Conservation (phyloP, 352 stramenopile genomes). For the Aphanomyces invadans region DNA sequence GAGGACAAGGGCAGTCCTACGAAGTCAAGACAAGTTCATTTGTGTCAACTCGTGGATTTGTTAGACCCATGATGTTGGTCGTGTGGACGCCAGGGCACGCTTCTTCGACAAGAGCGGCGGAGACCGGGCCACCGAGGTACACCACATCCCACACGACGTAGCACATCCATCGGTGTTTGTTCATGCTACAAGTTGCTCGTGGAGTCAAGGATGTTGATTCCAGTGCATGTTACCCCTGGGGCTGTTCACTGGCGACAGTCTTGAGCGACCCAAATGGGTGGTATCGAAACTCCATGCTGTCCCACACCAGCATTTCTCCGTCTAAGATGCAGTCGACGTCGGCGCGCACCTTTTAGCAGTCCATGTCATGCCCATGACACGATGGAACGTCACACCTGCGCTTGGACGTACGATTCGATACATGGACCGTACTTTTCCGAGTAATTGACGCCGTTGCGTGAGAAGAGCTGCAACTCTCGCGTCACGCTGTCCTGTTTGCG, state of each 20-base stretch:
- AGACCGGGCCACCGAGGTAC: constrained; percentile 42
- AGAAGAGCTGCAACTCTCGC: constrained; percentile 66
- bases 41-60: no score
- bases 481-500: constrained; percentile 16
- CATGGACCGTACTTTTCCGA: constrained; percentile 55
- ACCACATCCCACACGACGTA: constrained; percentile 83
- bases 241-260: constrained; percentile 52
- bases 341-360: constrained; percentile 13
- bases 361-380: neutral
- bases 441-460: constrained; percentile 80
- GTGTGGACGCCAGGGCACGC: neutral
- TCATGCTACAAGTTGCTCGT: constrained; percentile 39
- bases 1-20: constrained; percentile 50
- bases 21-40: neutral
- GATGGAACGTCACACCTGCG: constrained; percentile 35
- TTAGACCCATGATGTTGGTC: constrained; percentile 22
- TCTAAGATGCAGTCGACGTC: constrained; percentile 72
- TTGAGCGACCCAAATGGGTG: constrained; percentile 77
- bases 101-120: neutral
- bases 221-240: constrained; percentile 9
- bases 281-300: constrained; percentile 65
- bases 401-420: constrained; percentile 52
- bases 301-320: constrained; percentile 86
- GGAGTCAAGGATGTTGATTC: constrained; percentile 26
- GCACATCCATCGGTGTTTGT: constrained; percentile 57